Percentiles rank a stretch among this genome's conserved stretches.
These are phyloP conservation scores for Halophytophthora batemanensis DNA, from an alignment of 352 stramenopile genomes.

Conservation along the genomic window DNA sequence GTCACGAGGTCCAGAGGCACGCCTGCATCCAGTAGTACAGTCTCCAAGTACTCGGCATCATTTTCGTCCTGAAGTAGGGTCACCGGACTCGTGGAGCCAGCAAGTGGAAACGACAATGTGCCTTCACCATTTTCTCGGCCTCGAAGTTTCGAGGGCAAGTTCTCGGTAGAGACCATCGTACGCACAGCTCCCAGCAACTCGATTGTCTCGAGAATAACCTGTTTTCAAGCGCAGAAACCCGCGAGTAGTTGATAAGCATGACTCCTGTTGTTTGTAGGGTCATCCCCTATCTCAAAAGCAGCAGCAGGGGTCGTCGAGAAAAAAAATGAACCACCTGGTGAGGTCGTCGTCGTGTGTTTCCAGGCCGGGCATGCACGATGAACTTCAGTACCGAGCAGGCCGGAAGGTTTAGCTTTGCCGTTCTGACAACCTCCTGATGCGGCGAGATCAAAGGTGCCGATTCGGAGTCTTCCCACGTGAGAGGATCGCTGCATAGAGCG, in stretches of 20 bases:
- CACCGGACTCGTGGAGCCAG: background rate
- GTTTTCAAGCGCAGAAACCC: too few relatives aligned
- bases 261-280: background rate
- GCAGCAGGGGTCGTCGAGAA: background rate
- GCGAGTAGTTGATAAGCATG: background rate
- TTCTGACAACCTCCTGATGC: constrained; percentile 5
- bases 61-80: background rate
- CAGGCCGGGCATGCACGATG: constrained; percentile 14
- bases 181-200: constrained; percentile 18
- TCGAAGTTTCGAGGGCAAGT: background rate
- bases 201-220: constrained; percentile 32
- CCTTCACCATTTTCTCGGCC: background rate
- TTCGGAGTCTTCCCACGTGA: constrained; percentile 5
- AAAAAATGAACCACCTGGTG: constrained; percentile 17
- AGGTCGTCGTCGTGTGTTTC: constrained; percentile 2
- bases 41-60: constrained; percentile 21
- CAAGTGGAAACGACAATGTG: too few relatives aligned
- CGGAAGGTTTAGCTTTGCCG: constrained; percentile 10
- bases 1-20: constrained; percentile 32
- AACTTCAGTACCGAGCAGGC: constrained; percentile 35
- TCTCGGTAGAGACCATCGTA: background rate
- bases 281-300: background rate
- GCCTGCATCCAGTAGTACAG: constrained; percentile 29
- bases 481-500: constrained; percentile 6
- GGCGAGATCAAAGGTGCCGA: background rate